Percentiles rank a stretch among this genome's conserved stretches.
phyloP scores from a whole-genome alignment of 2,329 filamentous ascomycete genomes.

The Trichoderma harzianum region DNA sequence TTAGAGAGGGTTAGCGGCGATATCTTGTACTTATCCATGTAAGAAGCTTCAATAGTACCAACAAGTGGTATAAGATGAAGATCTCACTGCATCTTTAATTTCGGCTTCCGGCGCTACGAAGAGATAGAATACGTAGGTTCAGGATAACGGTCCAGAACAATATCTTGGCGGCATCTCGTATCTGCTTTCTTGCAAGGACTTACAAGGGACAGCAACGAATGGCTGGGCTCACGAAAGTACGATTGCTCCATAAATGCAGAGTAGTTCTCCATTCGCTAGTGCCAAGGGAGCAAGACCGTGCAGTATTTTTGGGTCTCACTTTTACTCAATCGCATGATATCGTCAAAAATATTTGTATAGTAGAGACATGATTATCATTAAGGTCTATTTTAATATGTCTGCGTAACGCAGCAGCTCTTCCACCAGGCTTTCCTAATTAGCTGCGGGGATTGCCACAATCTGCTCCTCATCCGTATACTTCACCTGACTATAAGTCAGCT shows the following conservation, averaged over 20 bases:
- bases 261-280: neutral
- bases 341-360: neutral
- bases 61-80: neutral
- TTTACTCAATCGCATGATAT: neutral
- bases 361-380: neutral
- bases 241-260: neutral
- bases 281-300: neutral
- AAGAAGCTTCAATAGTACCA: neutral
- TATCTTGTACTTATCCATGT: neutral
- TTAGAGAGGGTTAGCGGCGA: neutral
- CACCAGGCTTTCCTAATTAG: neutral
- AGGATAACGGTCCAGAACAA: neutral
- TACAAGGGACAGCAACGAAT: neutral
- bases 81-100: neutral
- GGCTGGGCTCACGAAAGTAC: neutral
- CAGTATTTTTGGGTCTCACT: neutral
- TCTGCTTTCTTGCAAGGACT: neutral
- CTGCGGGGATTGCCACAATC: neutral
- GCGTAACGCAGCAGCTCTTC: neutral
- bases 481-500: neutral
- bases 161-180: neutral
- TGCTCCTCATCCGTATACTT: slow-evolving; percentile 1
- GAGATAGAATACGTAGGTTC: neutral
- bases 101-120: neutral
- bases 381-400: neutral